Evolutionary conservation across 768 basidiomycete species (phyloP).

Genomic region (Hygrocybe punicea): DNA sequence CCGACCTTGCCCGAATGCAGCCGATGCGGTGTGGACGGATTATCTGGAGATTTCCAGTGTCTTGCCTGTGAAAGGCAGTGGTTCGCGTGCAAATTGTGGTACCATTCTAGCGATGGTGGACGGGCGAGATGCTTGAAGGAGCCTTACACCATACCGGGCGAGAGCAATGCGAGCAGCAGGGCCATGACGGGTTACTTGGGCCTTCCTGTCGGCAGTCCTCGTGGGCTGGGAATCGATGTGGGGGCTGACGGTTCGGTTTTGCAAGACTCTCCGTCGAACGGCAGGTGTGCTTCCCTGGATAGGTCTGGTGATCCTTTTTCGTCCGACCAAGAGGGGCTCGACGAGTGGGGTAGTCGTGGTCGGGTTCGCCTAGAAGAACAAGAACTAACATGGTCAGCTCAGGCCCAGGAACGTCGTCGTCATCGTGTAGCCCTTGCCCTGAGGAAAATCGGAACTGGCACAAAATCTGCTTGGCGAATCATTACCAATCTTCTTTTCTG

Average conservation of each 20-base stretch:
- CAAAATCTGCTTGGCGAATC: no score
- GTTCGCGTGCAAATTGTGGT: slow-evolving; percentile 22
- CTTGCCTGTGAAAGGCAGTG: slow-evolving; percentile 17
- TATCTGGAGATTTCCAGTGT: slow-evolving; percentile 9
- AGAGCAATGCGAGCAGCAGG: slow-evolving; percentile 11
- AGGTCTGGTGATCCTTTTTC: not conserved
- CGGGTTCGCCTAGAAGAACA: not conserved
- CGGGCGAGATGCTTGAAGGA: not conserved
- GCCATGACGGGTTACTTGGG: slow-evolving; percentile 10
- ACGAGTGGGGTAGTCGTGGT: not conserved
- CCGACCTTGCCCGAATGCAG: slow-evolving; percentile 17
- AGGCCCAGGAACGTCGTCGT: no score
- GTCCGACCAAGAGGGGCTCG: not conserved
- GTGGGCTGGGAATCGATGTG: slow-evolving; percentile 8
- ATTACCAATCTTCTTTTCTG: no score
- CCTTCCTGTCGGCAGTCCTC: slow-evolving; percentile 11
- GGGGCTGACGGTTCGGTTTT: slow-evolving; percentile 4
- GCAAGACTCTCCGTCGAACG: no score
- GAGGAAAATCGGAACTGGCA: no score
- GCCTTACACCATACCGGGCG: slow-evolving; percentile 10
- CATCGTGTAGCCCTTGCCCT: no score
- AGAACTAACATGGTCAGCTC: no score
- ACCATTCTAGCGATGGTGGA: slow-evolving; percentile 7
- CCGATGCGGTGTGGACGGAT: slow-evolving; percentile 16
- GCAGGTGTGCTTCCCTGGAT: no score